Percentiles rank a stretch among this genome's conserved stretches.
These are phyloP conservation scores for Hypoxylon sp. DNA, from an alignment of 2,329 filamentous ascomycete genomes.

Conservation along the genomic window DNA sequence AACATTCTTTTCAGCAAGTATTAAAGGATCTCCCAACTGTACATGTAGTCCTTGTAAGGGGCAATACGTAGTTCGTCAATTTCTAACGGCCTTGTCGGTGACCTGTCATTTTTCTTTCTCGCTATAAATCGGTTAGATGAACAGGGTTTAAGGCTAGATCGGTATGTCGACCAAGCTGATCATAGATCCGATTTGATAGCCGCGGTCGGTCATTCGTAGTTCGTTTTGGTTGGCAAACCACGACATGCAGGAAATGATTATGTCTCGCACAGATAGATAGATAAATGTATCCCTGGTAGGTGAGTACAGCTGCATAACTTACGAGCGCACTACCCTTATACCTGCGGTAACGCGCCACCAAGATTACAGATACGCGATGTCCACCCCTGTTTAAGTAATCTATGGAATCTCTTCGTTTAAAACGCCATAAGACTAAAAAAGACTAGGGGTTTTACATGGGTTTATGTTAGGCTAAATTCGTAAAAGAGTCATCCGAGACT, in stretches of 20 bases:
- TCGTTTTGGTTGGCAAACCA: constrained; percentile 33
- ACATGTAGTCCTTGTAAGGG: neutral
- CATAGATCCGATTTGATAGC: constrained; percentile 42
- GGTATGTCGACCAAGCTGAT: constrained; percentile 24
- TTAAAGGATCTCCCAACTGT: constrained; percentile 1
- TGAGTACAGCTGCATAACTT: constrained; percentile 28
- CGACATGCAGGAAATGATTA: constrained; percentile 40
- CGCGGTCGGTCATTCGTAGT: constrained; percentile 21
- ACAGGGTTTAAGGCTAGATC: constrained; percentile 32
- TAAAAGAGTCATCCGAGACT: neutral
- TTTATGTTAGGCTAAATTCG: neutral
- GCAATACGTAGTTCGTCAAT: constrained; percentile 33
- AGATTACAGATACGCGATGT: constrained; percentile 44
- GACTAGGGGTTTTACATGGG: constrained; percentile 12
- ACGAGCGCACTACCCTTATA: constrained; percentile 28
- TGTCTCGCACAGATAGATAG: constrained; percentile 44
- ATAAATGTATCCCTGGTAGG: too few species aligned
- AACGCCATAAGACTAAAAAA: constrained; percentile 14
- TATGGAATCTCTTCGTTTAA: constrained; percentile 14
- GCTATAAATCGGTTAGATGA: constrained; percentile 28
- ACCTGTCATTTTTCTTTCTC: constrained; percentile 41
- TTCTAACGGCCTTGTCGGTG: constrained; percentile 37
- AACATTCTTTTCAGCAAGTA: neutral
- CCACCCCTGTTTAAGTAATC: constrained; percentile 30
- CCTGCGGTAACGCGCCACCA: constrained; percentile 34